A percentile compares a stretch with the other conserved stretches of the same genome.
These are phyloP conservation scores for Tricholoma hemisulphureum DNA, from an alignment of 768 basidiomycete species.

Conservation along the genomic window DNA sequence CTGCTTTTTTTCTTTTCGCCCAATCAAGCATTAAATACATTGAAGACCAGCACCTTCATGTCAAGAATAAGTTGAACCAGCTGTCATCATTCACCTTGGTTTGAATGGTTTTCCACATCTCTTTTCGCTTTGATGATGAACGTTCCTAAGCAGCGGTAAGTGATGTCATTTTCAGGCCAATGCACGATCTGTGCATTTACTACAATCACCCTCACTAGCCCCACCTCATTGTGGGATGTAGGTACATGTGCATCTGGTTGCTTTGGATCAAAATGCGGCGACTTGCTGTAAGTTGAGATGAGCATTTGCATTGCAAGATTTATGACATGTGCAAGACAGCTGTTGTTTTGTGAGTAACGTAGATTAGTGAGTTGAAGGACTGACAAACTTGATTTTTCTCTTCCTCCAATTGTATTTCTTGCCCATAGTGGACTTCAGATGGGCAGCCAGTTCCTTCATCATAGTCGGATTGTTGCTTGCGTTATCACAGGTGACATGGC, in stretches of 20 bases:
- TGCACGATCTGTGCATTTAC: background rate
- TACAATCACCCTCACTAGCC: conserved; percentile 1
- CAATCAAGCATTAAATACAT: background rate
- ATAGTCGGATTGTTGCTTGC: background rate
- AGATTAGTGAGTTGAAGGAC: background rate
- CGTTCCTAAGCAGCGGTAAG: background rate
- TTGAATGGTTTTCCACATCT: conserved; percentile 18
- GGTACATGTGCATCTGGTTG: conserved; percentile 19
- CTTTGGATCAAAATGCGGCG: conserved; percentile 22
- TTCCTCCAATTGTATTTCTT: background rate
- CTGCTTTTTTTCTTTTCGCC: background rate
- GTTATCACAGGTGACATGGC: too few species aligned
- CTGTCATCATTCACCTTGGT: background rate
- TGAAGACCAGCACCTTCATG: background rate
- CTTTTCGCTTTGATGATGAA: background rate
- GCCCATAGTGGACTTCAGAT: background rate
- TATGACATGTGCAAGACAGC: conserved; percentile 30
- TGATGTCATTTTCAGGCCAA: background rate
- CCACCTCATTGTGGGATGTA: conserved; percentile 20
- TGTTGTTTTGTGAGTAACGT: conserved; percentile 3
- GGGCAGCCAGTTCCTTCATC: background rate
- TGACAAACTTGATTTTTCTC: background rate
- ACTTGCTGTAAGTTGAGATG: conserved; percentile 23
- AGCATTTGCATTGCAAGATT: conserved; percentile 34
- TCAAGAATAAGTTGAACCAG: background rate